Percentiles rank a stretch among this genome's conserved stretches.
These are phyloP conservation scores for Phlebopus sp. DNA, from an alignment of 1,284 basidiomycete species.

Conservation along the genomic window DNA sequence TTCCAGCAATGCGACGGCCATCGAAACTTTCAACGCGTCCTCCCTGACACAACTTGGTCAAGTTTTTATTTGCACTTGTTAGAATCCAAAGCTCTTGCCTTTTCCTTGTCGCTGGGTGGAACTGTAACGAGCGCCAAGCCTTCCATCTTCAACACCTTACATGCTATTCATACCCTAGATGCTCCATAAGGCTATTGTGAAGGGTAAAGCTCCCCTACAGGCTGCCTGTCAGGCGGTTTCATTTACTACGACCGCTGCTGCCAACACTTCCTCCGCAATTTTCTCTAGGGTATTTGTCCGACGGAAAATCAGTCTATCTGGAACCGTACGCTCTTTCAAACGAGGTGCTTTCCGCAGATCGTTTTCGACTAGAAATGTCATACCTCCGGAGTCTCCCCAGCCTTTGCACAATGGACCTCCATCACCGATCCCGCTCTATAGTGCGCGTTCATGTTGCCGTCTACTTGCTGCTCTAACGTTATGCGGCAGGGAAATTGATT, in stretches of 20 bases:
- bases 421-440: constrained; percentile 46
- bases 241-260: constrained; percentile 45
- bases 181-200: constrained; percentile 32
- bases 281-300: constrained; percentile 44
- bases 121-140: constrained; percentile 1
- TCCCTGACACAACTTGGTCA: no score
- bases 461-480: constrained; percentile 3
- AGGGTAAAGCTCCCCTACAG: constrained; percentile 49
- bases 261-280: constrained; percentile 51
- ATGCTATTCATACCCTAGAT: constrained; percentile 23
- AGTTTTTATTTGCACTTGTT: constrained; percentile 26
- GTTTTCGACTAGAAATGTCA: constrained; percentile 41
- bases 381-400: constrained; percentile 29
- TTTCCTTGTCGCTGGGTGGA: constrained; percentile 11
- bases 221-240: constrained; percentile 48
- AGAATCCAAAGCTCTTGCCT: constrained; percentile 18
- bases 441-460: constrained; percentile 34
- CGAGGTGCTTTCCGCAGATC: constrained; percentile 31
- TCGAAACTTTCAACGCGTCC: no score
- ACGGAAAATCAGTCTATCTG: constrained; percentile 43
- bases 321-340: constrained; percentile 30
- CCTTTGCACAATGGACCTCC: constrained; percentile 27
- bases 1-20: no score
- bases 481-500: constrained; percentile 45
- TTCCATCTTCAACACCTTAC: constrained; percentile 10